Base-by-base conservation (phyloP, 1,284 basidiomycete species). In the Mrakiaceae sp. region DNA sequence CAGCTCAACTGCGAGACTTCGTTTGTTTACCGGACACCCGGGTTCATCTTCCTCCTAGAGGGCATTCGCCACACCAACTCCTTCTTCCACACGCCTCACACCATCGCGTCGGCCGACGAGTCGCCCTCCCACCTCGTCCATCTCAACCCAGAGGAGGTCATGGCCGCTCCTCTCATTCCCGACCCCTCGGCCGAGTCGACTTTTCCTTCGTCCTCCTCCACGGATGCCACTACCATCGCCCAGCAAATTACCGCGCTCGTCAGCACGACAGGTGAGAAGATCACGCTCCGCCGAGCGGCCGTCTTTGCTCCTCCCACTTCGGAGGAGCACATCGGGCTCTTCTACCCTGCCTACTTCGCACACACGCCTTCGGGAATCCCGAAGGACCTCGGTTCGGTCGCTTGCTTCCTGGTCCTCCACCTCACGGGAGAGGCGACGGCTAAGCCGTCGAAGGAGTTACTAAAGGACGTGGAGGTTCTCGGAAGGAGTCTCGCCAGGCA, bases 321-420 rank as follows among this genome's bases (percentile, higher is more conserved):
- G 7, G 60, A 66, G 43, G 48, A 54, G 11, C 64, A 66, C 60
- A 44, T 62, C 12, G 64, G 64, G 12, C 56, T 66, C 42, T 66
- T 60, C 55, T 66, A 66, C 54, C 64, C 64, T n/a, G 59, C 64
- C 16, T 66, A 62, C 60, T 66, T 66, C n/a, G 64, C 64, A 6
- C 64, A 66, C 49, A 53, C 64, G 1, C 47, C 64, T 2, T 39
- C 64, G 16, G 64, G 64, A 12, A 16, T 66, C 1, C 64, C 64
- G n/a, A 4, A 54, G 54, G 53, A 58, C 16, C 50, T 62, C 54
- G 64, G 64, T 40, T 61, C 64, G 12, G 48, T 51, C 3, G 64
- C 60, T 2, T 59, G 60, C 1, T 66, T 66, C 64, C 40, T 66
- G 44, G 64, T 66, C 16, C 64, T 66, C 11, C 64, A 66, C 39